Evolutionary conservation across 805 yeast genomes (phyloP).

Genomic region (Pichia occidentalis): DNA sequence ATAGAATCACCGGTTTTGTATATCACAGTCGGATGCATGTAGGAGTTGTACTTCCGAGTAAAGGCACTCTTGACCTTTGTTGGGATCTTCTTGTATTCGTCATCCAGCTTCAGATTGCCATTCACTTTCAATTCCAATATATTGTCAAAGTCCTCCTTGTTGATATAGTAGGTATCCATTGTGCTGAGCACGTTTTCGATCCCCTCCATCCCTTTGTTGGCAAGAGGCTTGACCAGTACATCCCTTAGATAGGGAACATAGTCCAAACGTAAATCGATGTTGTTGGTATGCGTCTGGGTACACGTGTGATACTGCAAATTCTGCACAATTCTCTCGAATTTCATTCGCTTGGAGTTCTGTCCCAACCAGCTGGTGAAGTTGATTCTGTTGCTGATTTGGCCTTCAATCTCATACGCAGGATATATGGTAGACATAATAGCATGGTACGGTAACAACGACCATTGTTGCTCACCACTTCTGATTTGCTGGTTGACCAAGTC

Average conservation of each 20-base stretch:
- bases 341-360: slow-evolving; percentile 77
- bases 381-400: slow-evolving; percentile 59
- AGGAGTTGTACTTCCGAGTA: slow-evolving; percentile 75
- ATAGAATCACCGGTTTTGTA: slow-evolving; percentile 65
- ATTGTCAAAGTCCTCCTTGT: slow-evolving; percentile 89
- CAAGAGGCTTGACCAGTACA: slow-evolving; percentile 53
- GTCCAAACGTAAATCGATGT: slow-evolving; percentile 65
- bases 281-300: slow-evolving; percentile 69
- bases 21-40: slow-evolving; percentile 78
- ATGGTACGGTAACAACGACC: slow-evolving; percentile 90
- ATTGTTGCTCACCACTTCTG: slow-evolving; percentile 86
- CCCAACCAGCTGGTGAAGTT: slow-evolving; percentile 87
- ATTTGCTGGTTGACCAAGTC: slow-evolving; percentile 78
- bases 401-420: slow-evolving; percentile 73
- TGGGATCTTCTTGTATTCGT: slow-evolving; percentile 53
- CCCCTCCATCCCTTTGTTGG: slow-evolving; percentile 52
- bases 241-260: slow-evolving; percentile 62
- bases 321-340: slow-evolving; percentile 71
- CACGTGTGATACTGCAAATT: slow-evolving; percentile 87
- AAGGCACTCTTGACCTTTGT: slow-evolving; percentile 78
- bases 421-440: slow-evolving; percentile 78
- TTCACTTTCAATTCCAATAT: slow-evolving; percentile 83
- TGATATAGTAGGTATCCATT: slow-evolving; percentile 80
- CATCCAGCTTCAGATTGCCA: slow-evolving; percentile 33
- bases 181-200: slow-evolving; percentile 56